These are phyloP conservation scores for Ophioceras dolichostomum DNA, from an alignment of 2,329 filamentous ascomycete genomes.

Conservation along the genomic window DNA sequence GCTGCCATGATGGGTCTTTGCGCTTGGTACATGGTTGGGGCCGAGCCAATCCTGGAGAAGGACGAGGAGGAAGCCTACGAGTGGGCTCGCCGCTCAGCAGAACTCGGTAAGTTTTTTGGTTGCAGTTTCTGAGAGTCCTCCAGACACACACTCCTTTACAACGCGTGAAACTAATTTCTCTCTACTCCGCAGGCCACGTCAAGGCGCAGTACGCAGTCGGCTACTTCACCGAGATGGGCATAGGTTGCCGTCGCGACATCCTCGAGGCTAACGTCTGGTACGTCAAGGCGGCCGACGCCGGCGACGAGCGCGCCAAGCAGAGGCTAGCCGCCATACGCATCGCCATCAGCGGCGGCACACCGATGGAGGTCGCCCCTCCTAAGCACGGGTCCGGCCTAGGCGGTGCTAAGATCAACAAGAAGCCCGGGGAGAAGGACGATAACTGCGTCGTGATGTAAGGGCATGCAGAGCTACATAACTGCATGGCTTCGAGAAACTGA, in stretches of 20 bases:
- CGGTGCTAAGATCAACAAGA: constrained; percentile 43
- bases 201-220: constrained; percentile 89
- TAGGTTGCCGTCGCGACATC: constrained; percentile 87
- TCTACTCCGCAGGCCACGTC: constrained; percentile 40
- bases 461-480: no score
- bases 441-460: constrained; percentile 46
- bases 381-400: no score
- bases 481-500: neutral
- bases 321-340: constrained; percentile 76
- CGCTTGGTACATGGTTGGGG: constrained; percentile 96
- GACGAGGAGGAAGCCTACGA: constrained; percentile 95
- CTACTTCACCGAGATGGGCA: constrained; percentile 98
- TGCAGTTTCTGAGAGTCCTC: no score
- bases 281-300: constrained; percentile 84
- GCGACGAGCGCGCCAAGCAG: constrained; percentile 81
- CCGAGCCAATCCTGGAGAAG: constrained; percentile 81
- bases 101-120: constrained; percentile 52
- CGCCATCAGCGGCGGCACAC: constrained; percentile 52
- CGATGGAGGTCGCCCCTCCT: constrained; percentile 44
- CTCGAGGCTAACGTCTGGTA: constrained; percentile 98
- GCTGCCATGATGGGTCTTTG: constrained; percentile 96
- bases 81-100: constrained; percentile 82
- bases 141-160: no score
- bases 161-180: no score
- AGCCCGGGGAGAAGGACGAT: constrained; percentile 28